A percentile compares a stretch with the other conserved stretches of the same genome.
Evolutionary conservation across 805 yeast species (phyloP).

Genomic region (Zygotorulaspora sp.): DNA sequence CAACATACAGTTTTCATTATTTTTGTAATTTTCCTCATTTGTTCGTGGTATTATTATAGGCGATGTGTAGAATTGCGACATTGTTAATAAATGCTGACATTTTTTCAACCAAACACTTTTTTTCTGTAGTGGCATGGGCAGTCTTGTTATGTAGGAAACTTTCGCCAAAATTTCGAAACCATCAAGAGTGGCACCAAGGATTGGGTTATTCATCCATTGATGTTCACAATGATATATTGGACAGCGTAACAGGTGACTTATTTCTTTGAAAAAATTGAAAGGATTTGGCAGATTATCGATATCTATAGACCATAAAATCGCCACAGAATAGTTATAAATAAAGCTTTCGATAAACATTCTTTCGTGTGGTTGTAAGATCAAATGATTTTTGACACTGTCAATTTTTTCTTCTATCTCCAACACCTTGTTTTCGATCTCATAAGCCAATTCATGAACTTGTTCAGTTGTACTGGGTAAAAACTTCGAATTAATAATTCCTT

Average conservation of each 20-base stretch:
- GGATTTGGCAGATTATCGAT: constrained; percentile 41
- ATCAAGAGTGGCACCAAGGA: constrained; percentile 38
- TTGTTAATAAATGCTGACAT: constrained; percentile 10
- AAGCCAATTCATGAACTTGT: constrained; percentile 12
- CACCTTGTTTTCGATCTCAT: constrained; percentile 14
- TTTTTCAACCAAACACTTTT: constrained; percentile 13
- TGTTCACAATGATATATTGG: constrained; percentile 38
- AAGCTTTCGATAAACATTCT: constrained; percentile 44
- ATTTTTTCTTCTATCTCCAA: constrained; percentile 7
- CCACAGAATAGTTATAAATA: constrained; percentile 40
- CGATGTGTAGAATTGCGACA: constrained; percentile 16
- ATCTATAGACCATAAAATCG: constrained; percentile 37
- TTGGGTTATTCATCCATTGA: constrained; percentile 44
- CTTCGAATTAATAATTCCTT: background rate
- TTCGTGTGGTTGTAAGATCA: constrained; percentile 24
- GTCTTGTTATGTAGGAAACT: constrained; percentile 32
- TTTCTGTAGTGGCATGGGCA: constrained; percentile 14
- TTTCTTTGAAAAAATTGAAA: constrained; percentile 36
- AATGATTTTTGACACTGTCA: constrained; percentile 5
- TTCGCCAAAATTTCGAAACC: constrained; percentile 38
- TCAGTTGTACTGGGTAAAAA: background rate
- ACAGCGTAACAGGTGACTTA: constrained; percentile 31
- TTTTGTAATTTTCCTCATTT: constrained; percentile 4
- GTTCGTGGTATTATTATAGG: constrained; percentile 7
- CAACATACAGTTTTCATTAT: constrained; percentile 10